Percentiles rank a stretch among this genome's conserved stretches.
These are phyloP conservation scores for Paragyromitra xinjiangensis DNA, from an alignment of 495 filamentous ascomycete species.

Conservation along the genomic window DNA sequence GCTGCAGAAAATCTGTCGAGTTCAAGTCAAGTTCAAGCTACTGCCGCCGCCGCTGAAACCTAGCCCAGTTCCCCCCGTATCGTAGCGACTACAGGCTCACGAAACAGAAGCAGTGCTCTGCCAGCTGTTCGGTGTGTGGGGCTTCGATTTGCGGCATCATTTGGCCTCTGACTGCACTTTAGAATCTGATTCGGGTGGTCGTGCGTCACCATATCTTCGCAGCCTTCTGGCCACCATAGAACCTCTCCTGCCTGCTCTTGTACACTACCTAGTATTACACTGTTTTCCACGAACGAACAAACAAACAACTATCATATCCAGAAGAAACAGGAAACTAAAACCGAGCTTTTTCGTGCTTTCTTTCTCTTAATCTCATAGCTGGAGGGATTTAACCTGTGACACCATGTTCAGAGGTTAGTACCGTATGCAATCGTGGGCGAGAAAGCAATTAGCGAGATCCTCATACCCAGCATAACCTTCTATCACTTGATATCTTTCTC, in stretches of 20 bases:
- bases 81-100: slow-evolving; percentile 27
- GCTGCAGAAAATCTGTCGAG: slow-evolving; percentile 26
- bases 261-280: slow-evolving; percentile 29
- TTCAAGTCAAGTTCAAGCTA: slow-evolving; percentile 24
- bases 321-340: slow-evolving; percentile 25
- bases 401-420: slow-evolving; percentile 52
- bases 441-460: slow-evolving; percentile 2
- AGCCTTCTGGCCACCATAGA: slow-evolving; percentile 37
- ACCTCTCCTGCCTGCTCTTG: slow-evolving; percentile 25
- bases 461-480: slow-evolving; percentile 3
- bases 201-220: slow-evolving; percentile 45
- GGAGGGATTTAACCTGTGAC: slow-evolving; percentile 38
- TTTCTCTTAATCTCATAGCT: slow-evolving; percentile 33
- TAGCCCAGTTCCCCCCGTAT: slow-evolving; percentile 39
- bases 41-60: slow-evolving; percentile 28
- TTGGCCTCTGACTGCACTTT: slow-evolving; percentile 32
- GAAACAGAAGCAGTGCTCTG: slow-evolving; percentile 29
- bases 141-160: slow-evolving; percentile 10
- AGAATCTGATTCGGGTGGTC: slow-evolving; percentile 45
- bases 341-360: slow-evolving; percentile 13
- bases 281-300: slow-evolving; percentile 21
- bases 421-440: not conserved
- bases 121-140: slow-evolving; percentile 17
- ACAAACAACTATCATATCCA: slow-evolving; percentile 35
- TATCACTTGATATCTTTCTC: not conserved